Base-by-base conservation (phyloP, 2,329 filamentous ascomycete species). In the Colletotrichum sublineola region DNA sequence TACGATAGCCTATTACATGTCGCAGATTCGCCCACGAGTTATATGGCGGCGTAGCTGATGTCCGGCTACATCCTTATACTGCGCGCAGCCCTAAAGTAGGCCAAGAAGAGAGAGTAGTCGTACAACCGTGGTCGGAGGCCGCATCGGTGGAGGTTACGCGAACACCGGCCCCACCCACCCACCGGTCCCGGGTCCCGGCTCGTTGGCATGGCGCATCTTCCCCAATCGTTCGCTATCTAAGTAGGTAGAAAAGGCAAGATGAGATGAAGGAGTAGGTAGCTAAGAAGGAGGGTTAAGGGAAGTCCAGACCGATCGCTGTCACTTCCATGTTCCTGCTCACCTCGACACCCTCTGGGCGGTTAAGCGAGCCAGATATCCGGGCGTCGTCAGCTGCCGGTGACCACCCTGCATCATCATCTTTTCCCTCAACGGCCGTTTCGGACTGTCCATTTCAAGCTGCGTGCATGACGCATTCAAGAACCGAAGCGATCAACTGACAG, bases 141-240 rank as follows among this genome's bases (percentile, higher is more conserved):
- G 53, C 36, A 70, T 66, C 66, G 70, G 55, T 44, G 60, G 66
- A 50, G 40, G 50, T 31, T 42, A 40, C 55, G 60, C 24, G 18
- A 60, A 44, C 40, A 46, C 3, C 52, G 63, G 66, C 68, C 60
- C 66, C 70, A 40, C 70, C 66, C 70, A 40, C 70, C 31, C 33
- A 29, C 64, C 70, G 65, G 65, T 18, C 24, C 69, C 58, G 66
- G 66, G 66, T n/a, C n/a, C 70, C 66, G 70, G 66, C 38, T 69
- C 66, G 69, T 65, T 66, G 66, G 68, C 29, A 53, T 31, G 12
- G 12, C 29, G 36, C 38, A 5, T 24, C 36, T 31, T 15, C 50
- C 48, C 53, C 38, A 6, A 44, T 46, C 20, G 31, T 46, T 46
- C n/a, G 33, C 24, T 24, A 24, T 24, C 24, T 24, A 24, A 24